These are phyloP conservation scores for Pythium myriotylum DNA, from an alignment of 352 stramenopile genomes.

Conservation along the genomic window DNA sequence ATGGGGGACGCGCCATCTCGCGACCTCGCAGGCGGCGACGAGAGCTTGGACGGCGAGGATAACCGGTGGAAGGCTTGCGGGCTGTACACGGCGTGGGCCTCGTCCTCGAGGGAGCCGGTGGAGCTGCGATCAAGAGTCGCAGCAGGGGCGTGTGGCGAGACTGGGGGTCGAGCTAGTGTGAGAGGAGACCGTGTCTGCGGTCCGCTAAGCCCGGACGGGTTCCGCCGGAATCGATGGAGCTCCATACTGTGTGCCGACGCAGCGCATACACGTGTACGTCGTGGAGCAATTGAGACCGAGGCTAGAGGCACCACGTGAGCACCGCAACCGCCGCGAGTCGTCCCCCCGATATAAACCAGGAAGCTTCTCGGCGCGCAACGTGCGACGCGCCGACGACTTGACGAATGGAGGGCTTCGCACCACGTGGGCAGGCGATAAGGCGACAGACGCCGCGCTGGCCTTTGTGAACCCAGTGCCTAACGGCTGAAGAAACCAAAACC, in stretches of 20 bases:
- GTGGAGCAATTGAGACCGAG: neutral
- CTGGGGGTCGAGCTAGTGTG: neutral
- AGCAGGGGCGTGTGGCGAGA: neutral
- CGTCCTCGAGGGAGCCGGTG: neutral
- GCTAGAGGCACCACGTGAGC: neutral
- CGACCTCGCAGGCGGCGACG: neutral
- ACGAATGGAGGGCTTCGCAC: conserved; percentile 12
- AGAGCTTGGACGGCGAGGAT: conserved; percentile 10
- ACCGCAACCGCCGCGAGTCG: conserved; percentile 2
- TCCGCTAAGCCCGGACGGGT: neutral
- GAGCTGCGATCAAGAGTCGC: neutral
- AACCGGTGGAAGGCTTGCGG: conserved; percentile 17
- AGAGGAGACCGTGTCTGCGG: neutral
- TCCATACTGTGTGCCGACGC: conserved; percentile 2
- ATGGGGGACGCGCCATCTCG: conserved; percentile 34
- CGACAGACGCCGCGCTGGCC: too few relatives aligned
- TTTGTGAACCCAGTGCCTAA: neutral
- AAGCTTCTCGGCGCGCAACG: conserved; percentile 12
- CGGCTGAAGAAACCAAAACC: too few relatives aligned
- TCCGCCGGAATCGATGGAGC: conserved; percentile 15
- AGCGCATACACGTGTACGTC: neutral
- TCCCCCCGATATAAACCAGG: conserved; percentile 11
- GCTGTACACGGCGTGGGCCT: conserved; percentile 17
- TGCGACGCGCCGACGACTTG: conserved; percentile 11
- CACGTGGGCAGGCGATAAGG: neutral